Evolutionary conservation across 1,139 yeast species (phyloP).

Genomic region (Suhomyces yuchorum): DNA sequence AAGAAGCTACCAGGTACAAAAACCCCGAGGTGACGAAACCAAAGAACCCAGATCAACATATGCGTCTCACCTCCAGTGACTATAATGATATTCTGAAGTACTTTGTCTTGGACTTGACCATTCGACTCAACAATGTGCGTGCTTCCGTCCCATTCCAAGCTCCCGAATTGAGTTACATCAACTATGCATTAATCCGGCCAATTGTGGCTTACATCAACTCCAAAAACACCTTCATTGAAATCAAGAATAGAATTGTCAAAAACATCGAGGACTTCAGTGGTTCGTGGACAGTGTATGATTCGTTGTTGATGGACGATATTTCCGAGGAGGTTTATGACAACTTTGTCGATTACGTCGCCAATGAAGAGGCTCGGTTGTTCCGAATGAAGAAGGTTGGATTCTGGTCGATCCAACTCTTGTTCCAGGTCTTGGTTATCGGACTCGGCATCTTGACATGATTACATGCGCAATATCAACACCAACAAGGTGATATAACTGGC

Average conservation of each 20-base stretch:
- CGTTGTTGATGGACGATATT: constrained; percentile 86
- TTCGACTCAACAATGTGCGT: constrained; percentile 78
- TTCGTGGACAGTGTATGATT: constrained; percentile 94
- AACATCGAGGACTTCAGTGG: constrained; percentile 84
- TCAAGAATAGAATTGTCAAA: constrained; percentile 82
- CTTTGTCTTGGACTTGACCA: constrained; percentile 75
- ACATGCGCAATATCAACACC: constrained; percentile 43
- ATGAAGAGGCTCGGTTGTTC: constrained; percentile 73
- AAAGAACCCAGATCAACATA: constrained; percentile 29
- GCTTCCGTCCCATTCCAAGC: constrained; percentile 89
- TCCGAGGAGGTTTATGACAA: constrained; percentile 89
- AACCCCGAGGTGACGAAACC: constrained; percentile 36
- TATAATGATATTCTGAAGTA: constrained; percentile 49
- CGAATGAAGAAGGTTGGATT: constrained; percentile 85
- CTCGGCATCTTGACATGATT: constrained; percentile 54
- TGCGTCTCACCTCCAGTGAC: constrained; percentile 30
- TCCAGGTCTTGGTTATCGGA: constrained; percentile 81
- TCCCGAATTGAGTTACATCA: constrained; percentile 80
- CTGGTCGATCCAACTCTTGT: constrained; percentile 85
- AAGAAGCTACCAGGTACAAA: constrained; percentile 42
- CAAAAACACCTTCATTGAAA: constrained; percentile 84
- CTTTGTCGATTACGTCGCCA: constrained; percentile 83
- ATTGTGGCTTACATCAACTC: constrained; percentile 95
- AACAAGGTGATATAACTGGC: constrained; percentile 49
- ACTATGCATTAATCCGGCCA: constrained; percentile 89